phyloP scores from a whole-genome alignment of 192 early-diverging fungal genomes.

The Mortierella hygrophila region DNA sequence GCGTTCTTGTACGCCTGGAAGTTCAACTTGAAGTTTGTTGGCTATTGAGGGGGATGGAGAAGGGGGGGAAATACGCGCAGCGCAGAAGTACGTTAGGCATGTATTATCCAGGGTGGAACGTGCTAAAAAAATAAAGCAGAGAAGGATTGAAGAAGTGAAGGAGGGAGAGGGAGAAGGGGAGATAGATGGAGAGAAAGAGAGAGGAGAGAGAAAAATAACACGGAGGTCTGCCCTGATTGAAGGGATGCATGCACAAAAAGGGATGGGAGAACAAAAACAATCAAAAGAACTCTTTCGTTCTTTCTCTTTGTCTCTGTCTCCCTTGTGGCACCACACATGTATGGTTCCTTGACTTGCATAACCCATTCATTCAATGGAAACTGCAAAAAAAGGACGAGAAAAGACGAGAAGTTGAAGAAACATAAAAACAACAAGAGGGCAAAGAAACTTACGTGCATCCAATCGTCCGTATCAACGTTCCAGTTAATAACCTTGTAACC shows the following conservation, averaged over 20 bases:
- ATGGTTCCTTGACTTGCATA: background rate
- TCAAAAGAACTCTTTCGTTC: background rate
- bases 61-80: background rate
- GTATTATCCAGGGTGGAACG: background rate
- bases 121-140: background rate
- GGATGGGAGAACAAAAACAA: background rate
- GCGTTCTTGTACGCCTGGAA: constrained; percentile 16
- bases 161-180: background rate
- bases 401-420: background rate
- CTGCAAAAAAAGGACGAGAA: background rate
- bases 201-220: background rate
- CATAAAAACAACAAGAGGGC: background rate
- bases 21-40: constrained; percentile 4
- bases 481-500: constrained; percentile 59
- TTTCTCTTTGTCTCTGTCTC: background rate
- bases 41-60: background rate
- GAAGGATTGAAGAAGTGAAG: background rate
- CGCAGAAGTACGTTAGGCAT: background rate
- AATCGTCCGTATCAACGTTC: constrained; percentile 61
- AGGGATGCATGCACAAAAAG: background rate
- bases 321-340: too few species aligned
- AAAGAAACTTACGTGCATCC: constrained; percentile 16
- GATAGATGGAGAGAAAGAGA: background rate
- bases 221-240: background rate
- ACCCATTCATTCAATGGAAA: background rate